A percentile compares a stretch with the other conserved stretches of the same genome.
Conservation (phyloP, 2,329 filamentous ascomycete species). For the Emergomyces orientalis region DNA sequence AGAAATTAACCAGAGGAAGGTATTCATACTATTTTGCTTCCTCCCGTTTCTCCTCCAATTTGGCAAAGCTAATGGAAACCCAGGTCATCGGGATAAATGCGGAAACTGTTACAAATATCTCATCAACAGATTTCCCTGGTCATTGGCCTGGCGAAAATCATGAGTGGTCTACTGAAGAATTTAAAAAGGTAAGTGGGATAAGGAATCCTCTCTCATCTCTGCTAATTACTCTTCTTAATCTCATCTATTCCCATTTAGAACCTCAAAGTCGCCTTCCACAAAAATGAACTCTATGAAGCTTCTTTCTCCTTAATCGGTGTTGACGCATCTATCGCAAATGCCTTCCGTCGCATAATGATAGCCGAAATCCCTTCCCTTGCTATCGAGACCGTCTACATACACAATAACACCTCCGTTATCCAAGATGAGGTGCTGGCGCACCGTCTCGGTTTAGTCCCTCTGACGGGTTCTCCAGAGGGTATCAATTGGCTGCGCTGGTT, state of each 20-base stretch:
- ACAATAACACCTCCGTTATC: conserved; percentile 96
- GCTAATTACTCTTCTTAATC: not conserved
- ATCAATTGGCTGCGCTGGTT: conserved; percentile 77
- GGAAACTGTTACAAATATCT: conserved; percentile 83
- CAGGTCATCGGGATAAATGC: conserved; percentile 78
- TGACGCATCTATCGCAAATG: conserved; percentile 89
- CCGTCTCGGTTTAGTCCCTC: conserved; percentile 79
- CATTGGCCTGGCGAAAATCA: conserved; percentile 85
- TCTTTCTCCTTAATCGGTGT: conserved; percentile 87
- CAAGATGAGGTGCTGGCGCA: conserved; percentile 94
- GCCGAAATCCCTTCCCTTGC: conserved; percentile 89
- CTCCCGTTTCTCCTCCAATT: not conserved
- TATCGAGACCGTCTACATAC: conserved; percentile 85
- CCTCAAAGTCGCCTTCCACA: conserved; percentile 72
- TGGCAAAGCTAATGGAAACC: not conserved
- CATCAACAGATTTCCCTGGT: conserved; percentile 83
- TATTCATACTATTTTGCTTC: conserved; percentile 16
- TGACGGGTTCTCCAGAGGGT: conserved; percentile 68
- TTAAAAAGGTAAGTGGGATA: conserved; percentile 45
- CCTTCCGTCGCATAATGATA: conserved; percentile 92
- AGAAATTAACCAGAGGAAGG: conserved; percentile 37
- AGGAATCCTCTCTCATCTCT: not conserved
- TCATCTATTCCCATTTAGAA: conserved; percentile 33
- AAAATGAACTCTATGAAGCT: conserved; percentile 65
- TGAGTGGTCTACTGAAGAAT: conserved; percentile 65